These are phyloP conservation scores for Hortiboletus campestris DNA, from an alignment of 768 basidiomycete genomes.

Conservation along the genomic window DNA sequence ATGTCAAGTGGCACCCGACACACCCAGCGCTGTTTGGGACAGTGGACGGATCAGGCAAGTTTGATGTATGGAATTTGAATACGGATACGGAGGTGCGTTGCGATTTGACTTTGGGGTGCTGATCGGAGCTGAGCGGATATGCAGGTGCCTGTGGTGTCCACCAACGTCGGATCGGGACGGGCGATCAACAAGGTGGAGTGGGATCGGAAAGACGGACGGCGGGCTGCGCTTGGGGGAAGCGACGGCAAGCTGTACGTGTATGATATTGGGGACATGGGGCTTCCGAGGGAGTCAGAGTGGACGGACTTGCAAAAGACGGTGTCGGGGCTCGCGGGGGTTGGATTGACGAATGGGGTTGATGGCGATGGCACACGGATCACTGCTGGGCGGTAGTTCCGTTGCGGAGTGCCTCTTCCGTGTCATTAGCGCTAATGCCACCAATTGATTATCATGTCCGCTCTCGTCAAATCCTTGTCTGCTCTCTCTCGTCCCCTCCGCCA, in stretches of 20 bases:
- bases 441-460: not conserved
- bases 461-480: not conserved
- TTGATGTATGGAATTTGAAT: slow-evolving; percentile 98
- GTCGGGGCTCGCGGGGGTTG: slow-evolving; percentile 61
- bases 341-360: slow-evolving; percentile 37
- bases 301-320: slow-evolving; percentile 86
- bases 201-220: slow-evolving; percentile 90
- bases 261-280: slow-evolving; percentile 88
- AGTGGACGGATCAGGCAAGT: slow-evolving; percentile 93
- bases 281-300: slow-evolving; percentile 92
- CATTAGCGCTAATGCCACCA: not conserved
- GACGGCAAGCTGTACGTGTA: slow-evolving; percentile 94
- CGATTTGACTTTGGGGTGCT: not conserved
- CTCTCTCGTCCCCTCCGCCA: not conserved
- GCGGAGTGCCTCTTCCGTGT: slow-evolving; percentile 11
- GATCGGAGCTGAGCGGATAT: slow-evolving; percentile 1
- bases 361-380: slow-evolving; percentile 32
- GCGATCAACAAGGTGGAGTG: slow-evolving; percentile 96
- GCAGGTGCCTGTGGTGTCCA: slow-evolving; percentile 91
- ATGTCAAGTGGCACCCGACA: slow-evolving; percentile 95
- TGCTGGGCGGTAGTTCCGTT: slow-evolving; percentile 33
- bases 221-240: slow-evolving; percentile 86
- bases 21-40: slow-evolving; percentile 94
- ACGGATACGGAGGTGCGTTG: slow-evolving; percentile 86
- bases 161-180: slow-evolving; percentile 69